Evolutionary conservation across 257 asterid species (phyloP), one percentile per base, ranked within the genome.

Genomic region (Nicotiana tomentosiformis): DNA sequence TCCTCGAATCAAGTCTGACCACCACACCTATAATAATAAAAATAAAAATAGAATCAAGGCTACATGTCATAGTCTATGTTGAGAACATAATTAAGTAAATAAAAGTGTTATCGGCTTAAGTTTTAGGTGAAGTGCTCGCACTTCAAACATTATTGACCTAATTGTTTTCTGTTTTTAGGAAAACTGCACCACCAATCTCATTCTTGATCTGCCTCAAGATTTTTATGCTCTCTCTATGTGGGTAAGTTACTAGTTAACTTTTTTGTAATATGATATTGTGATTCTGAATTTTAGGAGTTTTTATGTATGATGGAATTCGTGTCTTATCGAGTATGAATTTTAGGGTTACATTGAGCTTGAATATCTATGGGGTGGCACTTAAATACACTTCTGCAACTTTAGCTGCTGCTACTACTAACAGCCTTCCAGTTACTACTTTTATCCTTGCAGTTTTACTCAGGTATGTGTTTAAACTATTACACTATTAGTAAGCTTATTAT

Each of bases 321-420:
- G 20, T 6, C 26, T 30, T 35, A 68, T 29, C 3, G 60, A 43
- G 49, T 43, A 7, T 14, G 29, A 14, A 17, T 20, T 86, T 87
- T 89, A 93, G 98, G 91, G 92, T 95, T 33, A 92, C 99, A 12
- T 67, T 91, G 91, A 91, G 93, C 86, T 90, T 95, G 90, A 93
- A 95, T 77, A 80, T 95, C 1, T 88, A 88, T 70, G 90, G 95
- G 10, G 90, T 95, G 77, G 97, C 90, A 16, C 89, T 95, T 82
- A 90, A 88, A 85, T 87, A 95, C 64, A 95, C 99, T 29, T 87
- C 99, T 60, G 99, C 99, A 65, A 86, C 97, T 29, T 79, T 93
- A 87, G 99, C 97, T 37, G 98, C 99, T 66, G 99, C 99, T 39
- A 87, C 94, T 39, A 83, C 98, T 17, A 95, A 95, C 83, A 90